phyloP scores from a whole-genome alignment of 2,329 filamentous ascomycete species.

The Berkeleyomyces basicola region DNA sequence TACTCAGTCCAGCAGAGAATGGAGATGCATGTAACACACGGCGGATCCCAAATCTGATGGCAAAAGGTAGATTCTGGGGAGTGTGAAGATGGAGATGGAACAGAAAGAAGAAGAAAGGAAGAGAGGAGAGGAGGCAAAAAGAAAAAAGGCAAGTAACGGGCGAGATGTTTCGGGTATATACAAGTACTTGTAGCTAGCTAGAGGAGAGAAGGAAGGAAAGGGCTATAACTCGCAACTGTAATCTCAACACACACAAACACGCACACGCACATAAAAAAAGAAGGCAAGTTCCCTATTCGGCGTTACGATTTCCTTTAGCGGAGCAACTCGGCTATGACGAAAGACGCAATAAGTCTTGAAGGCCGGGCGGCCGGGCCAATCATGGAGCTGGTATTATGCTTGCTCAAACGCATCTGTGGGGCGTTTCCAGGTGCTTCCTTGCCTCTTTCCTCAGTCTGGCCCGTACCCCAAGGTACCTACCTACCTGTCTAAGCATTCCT shows the following conservation, averaged over 20 bases:
- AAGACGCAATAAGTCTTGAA: slow-evolving; percentile 9
- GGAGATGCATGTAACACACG: slow-evolving; percentile 10
- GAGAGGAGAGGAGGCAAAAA: slow-evolving; percentile 5
- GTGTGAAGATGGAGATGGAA: slow-evolving; percentile 1
- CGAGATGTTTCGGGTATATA: neutral
- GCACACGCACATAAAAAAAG: neutral
- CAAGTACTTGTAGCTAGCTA: neutral
- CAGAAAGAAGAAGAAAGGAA: neutral
- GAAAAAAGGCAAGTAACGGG: neutral
- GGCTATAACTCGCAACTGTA: neutral
- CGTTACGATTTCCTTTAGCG: slow-evolving; percentile 14
- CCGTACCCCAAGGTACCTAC: neutral
- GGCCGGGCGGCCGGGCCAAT: slow-evolving; percentile 14
- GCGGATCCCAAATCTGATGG: slow-evolving; percentile 1
- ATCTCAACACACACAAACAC: neutral
- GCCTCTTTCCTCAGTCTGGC: neutral
- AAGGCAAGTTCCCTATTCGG: slow-evolving; percentile 12
- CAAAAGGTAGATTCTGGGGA: slow-evolving; percentile 3
- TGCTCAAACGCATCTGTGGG: slow-evolving; percentile 1
- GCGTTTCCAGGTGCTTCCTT: slow-evolving; percentile 6
- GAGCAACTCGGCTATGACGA: slow-evolving; percentile 15
- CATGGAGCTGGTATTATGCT: slow-evolving; percentile 11
- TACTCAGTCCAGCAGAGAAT: slow-evolving; percentile 12
- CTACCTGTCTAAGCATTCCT: too few relatives aligned
- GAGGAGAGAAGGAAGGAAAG: neutral